Base-by-base conservation (phyloP, 331 rosid genomes). In the Pyrus hybrid region DNA sequence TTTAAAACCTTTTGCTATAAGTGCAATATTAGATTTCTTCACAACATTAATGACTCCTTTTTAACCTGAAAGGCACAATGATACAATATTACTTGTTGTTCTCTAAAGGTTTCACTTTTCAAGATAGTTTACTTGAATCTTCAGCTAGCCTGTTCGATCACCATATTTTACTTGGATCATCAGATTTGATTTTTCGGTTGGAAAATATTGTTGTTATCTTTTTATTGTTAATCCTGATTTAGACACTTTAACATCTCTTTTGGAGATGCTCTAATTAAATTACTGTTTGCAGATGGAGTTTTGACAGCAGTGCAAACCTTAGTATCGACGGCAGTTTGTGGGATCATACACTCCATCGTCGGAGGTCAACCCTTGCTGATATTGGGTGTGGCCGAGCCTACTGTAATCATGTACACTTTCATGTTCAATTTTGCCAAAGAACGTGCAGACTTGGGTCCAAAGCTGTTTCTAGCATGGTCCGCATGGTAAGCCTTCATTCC, bases 361-460 rank as follows among this genome's bases (percentile, higher is more conserved):
- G 99, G 99, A 64, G 99, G 99, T 83, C 99, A 95, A 82, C 98
- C 99, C 18, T 86, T 95, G 71, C 78, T 95, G 65, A 88, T 95
- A 79, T 83, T 95, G 62, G 99, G 99, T 63, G 99, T 95, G 80
- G 99, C 99, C 25, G 99, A 95, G 80, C 99, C 99, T 49, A 95
- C 99, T 13, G 99, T 95, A 69, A 92, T 95, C 74, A 95, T 95
- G 99, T 95, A 95, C 79, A 90, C 97, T 13, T 95, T 95, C 89
- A 88, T 95, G 98, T 95, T 92, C 74, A 86, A 88, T 82, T 95
- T 95, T 70, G 99, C 93, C 5, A 95, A 95, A 74, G 97, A 89
- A 80, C 86, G 91, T 51, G 81, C 91, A 1, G 96, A 89, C 35
- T 85, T 95, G 80, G 99, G 99, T 61, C 82, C 85, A 43, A 67